Evolutionary conservation across 2,329 filamentous ascomycete genomes (phyloP).

Genomic region (Podosphaera leucotricha): DNA sequence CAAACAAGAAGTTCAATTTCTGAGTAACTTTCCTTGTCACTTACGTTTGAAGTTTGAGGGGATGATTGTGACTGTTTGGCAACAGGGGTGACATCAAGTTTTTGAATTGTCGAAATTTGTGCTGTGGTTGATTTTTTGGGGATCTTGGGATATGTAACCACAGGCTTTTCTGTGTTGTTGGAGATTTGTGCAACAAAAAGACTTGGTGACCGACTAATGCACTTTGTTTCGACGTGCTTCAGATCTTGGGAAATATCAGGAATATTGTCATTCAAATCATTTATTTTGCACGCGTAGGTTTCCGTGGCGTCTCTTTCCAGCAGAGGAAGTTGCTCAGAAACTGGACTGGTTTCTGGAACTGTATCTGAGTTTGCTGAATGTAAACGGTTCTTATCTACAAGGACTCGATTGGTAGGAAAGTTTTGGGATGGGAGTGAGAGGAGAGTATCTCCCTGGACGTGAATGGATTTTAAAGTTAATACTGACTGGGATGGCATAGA

Average conservation of each 20-base stretch:
- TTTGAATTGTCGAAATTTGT: background rate
- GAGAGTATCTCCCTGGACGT: background rate
- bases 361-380: conserved; percentile 3
- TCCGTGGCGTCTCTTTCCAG: conserved; percentile 10
- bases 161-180: background rate
- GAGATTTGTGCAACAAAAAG: conserved; percentile 1
- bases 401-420: background rate
- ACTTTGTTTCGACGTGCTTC: conserved; percentile 8
- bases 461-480: background rate
- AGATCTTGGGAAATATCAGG: conserved; percentile 13
- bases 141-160: background rate
- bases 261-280: conserved; percentile 5
- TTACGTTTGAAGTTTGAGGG: background rate
- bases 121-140: background rate
- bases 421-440: background rate
- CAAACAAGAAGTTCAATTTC: background rate
- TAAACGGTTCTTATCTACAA: background rate
- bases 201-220: background rate
- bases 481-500: background rate
- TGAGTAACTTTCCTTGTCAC: background rate
- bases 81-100: background rate
- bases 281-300: conserved; percentile 1
- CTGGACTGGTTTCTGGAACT: conserved; percentile 15
- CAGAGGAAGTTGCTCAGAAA: conserved; percentile 5
- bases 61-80: background rate